Evolutionary conservation across 371 early-diverging fungal species (phyloP), one percentile per base, ranked within the genome.

Genomic region (Smittium mucronatum): DNA sequence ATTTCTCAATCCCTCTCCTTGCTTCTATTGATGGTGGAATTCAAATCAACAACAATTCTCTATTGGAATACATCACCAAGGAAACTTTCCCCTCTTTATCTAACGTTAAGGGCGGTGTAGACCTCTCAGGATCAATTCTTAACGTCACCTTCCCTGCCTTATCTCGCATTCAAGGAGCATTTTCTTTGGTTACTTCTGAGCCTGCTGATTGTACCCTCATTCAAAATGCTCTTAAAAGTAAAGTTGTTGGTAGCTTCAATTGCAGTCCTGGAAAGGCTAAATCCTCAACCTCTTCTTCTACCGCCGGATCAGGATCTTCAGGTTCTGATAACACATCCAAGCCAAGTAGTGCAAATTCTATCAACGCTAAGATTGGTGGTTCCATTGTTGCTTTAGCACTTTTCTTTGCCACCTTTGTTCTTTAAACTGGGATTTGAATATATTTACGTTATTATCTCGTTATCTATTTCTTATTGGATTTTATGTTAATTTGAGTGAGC

Each of bases 131-230:
- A 8, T 30, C 58, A 15, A 34, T 67, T 15, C 29, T 8, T 33
- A n/a, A 64, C 29, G n/a, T 67, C 60, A 8, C 36, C 16, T 67
- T 67, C n/a, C 67, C 67, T 29, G 29, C 30, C 16, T 33, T 67
- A 11, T 36, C 29, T 33, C 8, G 67, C 8, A 36, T 67, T 58
- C 30, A 64, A 33, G 67, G 67, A 34, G 36, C 67, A 64, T 30
- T 67, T 15, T 29, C 8, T 16, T 30, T 67, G 30, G 58, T 33
- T 58, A 30, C 67, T n/a, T 33, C 67, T 33, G 67, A 36, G n/a
- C 16, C 28, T 36, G 8, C 35, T 8, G 36, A 67, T 25, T 67
- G 67, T 67, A 64, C 29, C n/a, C n/a, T n/a, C n/a, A n/a, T n/a
- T n/a, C n/a, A n/a, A n/a, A n/a, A n/a, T n/a, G n/a, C n/a, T n/a